A percentile compares a stretch with the other conserved stretches of the same genome.
Evolutionary conservation across 2,329 filamentous ascomycete species (phyloP).

Genomic region (Colletotrichum sp.): DNA sequence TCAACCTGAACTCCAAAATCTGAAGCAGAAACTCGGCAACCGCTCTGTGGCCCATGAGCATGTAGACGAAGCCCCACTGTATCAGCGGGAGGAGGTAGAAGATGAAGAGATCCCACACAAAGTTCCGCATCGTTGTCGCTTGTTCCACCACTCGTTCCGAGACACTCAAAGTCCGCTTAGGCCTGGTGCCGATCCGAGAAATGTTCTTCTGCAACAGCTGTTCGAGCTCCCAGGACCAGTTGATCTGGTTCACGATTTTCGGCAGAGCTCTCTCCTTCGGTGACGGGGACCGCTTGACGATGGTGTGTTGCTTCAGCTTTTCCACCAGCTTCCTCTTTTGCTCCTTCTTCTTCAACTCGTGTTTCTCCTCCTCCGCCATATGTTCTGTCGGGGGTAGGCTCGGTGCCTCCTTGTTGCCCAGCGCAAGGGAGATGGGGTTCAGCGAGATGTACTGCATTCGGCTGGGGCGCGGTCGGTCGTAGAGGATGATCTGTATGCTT

Average conservation of each 20-base stretch:
- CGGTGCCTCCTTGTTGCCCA: slow-evolving; percentile 71
- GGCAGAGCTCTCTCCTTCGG: slow-evolving; percentile 83
- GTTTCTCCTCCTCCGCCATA: slow-evolving; percentile 75
- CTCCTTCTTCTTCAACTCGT: slow-evolving; percentile 62
- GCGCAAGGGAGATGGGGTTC: slow-evolving; percentile 83
- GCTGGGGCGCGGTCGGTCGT: slow-evolving; percentile 82
- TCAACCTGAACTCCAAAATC: slow-evolving; percentile 83
- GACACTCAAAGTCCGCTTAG: slow-evolving; percentile 86
- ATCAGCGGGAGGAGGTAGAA: slow-evolving; percentile 81
- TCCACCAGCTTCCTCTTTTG: slow-evolving; percentile 74
- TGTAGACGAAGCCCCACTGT: slow-evolving; percentile 74
- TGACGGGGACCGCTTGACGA: slow-evolving; percentile 77
- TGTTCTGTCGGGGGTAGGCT: slow-evolving; percentile 40
- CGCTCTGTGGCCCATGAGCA: slow-evolving; percentile 79
- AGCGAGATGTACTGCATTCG: slow-evolving; percentile 97
- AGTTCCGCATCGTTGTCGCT: slow-evolving; percentile 83
- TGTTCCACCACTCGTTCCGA: slow-evolving; percentile 94
- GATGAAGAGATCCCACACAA: slow-evolving; percentile 74
- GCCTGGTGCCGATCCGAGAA: slow-evolving; percentile 79
- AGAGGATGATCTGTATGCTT: slow-evolving; percentile 87
- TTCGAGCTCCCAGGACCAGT: slow-evolving; percentile 92
- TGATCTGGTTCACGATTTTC: slow-evolving; percentile 89
- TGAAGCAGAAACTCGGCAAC: slow-evolving; percentile 80
- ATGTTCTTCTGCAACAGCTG: slow-evolving; percentile 88
- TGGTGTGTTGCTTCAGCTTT: slow-evolving; percentile 88